phyloP scores from a whole-genome alignment of 2,329 filamentous ascomycete species.

The Fusarium equiseti region DNA sequence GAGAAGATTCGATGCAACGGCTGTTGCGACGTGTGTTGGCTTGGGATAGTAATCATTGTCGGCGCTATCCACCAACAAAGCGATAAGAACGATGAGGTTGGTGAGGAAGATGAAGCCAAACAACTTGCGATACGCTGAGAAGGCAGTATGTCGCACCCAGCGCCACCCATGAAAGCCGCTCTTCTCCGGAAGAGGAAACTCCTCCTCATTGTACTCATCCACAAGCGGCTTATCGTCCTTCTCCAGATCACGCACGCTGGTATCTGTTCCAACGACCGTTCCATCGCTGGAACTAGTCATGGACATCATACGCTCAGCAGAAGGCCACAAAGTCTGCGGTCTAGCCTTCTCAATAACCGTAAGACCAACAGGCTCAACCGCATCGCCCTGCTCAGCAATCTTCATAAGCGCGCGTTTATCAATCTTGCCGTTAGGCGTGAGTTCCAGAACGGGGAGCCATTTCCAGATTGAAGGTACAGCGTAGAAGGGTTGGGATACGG shows the following conservation, averaged over 20 bases:
- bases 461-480: conserved; percentile 30
- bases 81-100: conserved; percentile 23
- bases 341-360: neutral
- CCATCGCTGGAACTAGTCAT: conserved; percentile 3
- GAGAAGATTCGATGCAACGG: conserved; percentile 49
- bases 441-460: conserved; percentile 19
- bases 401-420: conserved; percentile 19
- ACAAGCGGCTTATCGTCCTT: conserved; percentile 14
- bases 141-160: conserved; percentile 27
- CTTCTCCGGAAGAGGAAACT: conserved; percentile 18
- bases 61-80: conserved; percentile 17
- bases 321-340: conserved; percentile 12
- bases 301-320: conserved; percentile 12
- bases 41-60: conserved; percentile 27
- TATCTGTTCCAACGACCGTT: neutral
- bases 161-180: conserved; percentile 36
- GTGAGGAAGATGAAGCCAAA: conserved; percentile 33
- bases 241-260: conserved; percentile 7
- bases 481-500: conserved; percentile 28
- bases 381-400: neutral
- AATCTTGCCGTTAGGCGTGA: conserved; percentile 34
- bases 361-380: neutral
- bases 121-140: conserved; percentile 34
- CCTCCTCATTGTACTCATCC: conserved; percentile 21
- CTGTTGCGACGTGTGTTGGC: conserved; percentile 20